Percentiles rank a stretch among this genome's conserved stretches.
phyloP scores from a whole-genome alignment of 768 basidiomycete genomes.

The Mycena galericulata region DNA sequence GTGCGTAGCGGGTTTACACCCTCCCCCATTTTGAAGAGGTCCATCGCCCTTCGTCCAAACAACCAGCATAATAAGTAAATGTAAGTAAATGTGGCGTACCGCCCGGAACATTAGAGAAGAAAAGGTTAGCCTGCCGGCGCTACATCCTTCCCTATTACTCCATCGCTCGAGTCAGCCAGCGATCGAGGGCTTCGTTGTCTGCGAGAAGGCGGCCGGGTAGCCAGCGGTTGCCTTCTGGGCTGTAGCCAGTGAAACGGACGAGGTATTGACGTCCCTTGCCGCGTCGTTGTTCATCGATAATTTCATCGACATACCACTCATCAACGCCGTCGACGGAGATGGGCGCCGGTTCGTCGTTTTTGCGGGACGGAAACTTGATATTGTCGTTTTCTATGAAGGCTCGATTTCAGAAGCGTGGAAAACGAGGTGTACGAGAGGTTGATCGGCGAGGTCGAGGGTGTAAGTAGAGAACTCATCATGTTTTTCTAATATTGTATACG shows the following conservation, averaged over 20 bases:
- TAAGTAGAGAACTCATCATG: constrained; percentile 28
- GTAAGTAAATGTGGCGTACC: not conserved
- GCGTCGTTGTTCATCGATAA: constrained; percentile 40
- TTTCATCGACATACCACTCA: constrained; percentile 41
- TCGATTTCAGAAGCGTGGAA: constrained; percentile 47
- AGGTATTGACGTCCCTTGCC: constrained; percentile 13
- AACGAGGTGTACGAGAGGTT: constrained; percentile 33
- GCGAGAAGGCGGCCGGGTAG: constrained; percentile 40
- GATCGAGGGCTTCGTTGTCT: constrained; percentile 25
- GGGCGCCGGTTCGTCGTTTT: not conserved
- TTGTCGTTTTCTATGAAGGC: constrained; percentile 38
- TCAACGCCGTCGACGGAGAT: constrained; percentile 26
- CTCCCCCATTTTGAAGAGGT: too few relatives aligned
- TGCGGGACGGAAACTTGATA: constrained; percentile 38
- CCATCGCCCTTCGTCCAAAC: too few relatives aligned
- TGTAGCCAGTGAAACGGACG: not conserved
- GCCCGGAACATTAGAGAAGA: not conserved
- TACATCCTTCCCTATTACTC: not conserved
- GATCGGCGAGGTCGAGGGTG: constrained; percentile 30
- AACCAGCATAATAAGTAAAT: not conserved
- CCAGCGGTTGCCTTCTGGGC: constrained; percentile 43
- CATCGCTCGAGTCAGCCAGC: not conserved
- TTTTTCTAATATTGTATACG: constrained; percentile 31
- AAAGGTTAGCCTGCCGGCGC: not conserved
- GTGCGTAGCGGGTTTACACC: too few relatives aligned